These are phyloP conservation scores for Claviceps spartinae DNA, from an alignment of 2,329 filamentous ascomycete genomes.

Conservation along the genomic window DNA sequence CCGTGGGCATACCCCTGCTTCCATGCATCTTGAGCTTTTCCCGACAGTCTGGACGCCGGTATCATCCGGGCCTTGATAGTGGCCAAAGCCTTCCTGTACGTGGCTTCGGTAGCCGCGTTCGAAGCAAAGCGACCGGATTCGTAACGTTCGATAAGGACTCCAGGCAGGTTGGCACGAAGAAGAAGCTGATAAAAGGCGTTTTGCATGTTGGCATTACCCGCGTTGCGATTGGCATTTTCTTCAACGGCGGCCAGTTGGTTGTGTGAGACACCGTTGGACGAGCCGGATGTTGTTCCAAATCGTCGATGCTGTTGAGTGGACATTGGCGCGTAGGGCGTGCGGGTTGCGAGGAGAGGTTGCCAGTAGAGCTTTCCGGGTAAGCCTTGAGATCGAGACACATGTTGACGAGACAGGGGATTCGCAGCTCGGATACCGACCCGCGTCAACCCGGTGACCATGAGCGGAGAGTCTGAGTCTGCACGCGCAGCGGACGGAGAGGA, in stretches of 20 bases:
- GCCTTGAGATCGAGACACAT: conserved; percentile 11
- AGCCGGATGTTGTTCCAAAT: conserved; percentile 22
- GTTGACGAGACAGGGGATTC: conserved; percentile 15
- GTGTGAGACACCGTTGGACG: conserved; percentile 37
- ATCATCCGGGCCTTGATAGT: conserved; percentile 18
- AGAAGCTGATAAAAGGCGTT: conserved; percentile 90
- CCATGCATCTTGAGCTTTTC: conserved; percentile 16
- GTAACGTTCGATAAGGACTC: conserved; percentile 83
- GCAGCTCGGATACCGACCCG: conserved; percentile 18
- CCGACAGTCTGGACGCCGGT: conserved; percentile 11
- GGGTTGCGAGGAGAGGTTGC: conserved; percentile 10
- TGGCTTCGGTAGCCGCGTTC: conserved; percentile 62
- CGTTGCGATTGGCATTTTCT: conserved; percentile 85
- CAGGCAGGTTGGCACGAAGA: conserved; percentile 81
- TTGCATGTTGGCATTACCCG: conserved; percentile 73
- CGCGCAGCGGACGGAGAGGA: conserved; percentile 1
- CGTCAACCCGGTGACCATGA: conserved; percentile 13
- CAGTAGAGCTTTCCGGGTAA: conserved; percentile 6
- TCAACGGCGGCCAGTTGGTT: conserved; percentile 73
- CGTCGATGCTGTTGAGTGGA: conserved; percentile 16
- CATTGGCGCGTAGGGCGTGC: conserved; percentile 5
- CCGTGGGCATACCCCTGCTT: conserved; percentile 12
- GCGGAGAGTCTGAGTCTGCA: conserved; percentile 7
- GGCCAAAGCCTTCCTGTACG: conserved; percentile 61
- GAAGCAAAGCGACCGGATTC: conserved; percentile 74